Conservation (phyloP, 2,329 filamentous ascomycete genomes). For the Cercospora zeae-maydis region DNA sequence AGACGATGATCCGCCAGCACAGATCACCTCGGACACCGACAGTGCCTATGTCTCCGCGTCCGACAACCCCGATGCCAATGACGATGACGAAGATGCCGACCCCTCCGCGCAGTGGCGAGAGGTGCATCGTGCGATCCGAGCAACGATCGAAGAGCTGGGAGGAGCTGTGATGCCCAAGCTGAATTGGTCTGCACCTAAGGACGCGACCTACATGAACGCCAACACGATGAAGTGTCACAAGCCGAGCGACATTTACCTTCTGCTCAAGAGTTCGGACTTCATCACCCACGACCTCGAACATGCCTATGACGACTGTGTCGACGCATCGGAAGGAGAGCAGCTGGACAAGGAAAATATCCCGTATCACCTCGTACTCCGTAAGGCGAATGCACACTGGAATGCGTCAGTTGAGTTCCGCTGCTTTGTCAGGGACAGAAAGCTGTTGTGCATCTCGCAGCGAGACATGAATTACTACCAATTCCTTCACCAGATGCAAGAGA, state of each 20-base stretch:
- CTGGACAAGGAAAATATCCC: slow-evolving; percentile 49
- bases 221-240: slow-evolving; percentile 90
- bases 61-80: slow-evolving; percentile 42
- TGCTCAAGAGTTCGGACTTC: slow-evolving; percentile 93
- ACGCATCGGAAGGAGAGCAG: slow-evolving; percentile 34
- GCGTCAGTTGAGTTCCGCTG: slow-evolving; percentile 92
- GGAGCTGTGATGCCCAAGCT: slow-evolving; percentile 87
- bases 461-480: slow-evolving; percentile 91
- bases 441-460: slow-evolving; percentile 82
- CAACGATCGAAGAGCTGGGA: slow-evolving; percentile 74
- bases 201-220: slow-evolving; percentile 84
- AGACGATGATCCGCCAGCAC: slow-evolving; percentile 48
- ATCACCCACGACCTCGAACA: slow-evolving; percentile 91
- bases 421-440: slow-evolving; percentile 77
- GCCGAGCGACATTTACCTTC: slow-evolving; percentile 86
- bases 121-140: slow-evolving; percentile 71
- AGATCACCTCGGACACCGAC: slow-evolving; percentile 45
- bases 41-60: slow-evolving; percentile 50
- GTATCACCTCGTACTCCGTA: slow-evolving; percentile 79
- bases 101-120: slow-evolving; percentile 62
- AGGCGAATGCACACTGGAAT: slow-evolving; percentile 76
- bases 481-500: slow-evolving; percentile 62
- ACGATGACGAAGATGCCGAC: slow-evolving; percentile 60
- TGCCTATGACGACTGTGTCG: slow-evolving; percentile 73
- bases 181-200: slow-evolving; percentile 96